Evolutionary conservation across 2,329 filamentous ascomycete genomes (phyloP).

Genomic region (Gnomoniopsis smithogilvyi): DNA sequence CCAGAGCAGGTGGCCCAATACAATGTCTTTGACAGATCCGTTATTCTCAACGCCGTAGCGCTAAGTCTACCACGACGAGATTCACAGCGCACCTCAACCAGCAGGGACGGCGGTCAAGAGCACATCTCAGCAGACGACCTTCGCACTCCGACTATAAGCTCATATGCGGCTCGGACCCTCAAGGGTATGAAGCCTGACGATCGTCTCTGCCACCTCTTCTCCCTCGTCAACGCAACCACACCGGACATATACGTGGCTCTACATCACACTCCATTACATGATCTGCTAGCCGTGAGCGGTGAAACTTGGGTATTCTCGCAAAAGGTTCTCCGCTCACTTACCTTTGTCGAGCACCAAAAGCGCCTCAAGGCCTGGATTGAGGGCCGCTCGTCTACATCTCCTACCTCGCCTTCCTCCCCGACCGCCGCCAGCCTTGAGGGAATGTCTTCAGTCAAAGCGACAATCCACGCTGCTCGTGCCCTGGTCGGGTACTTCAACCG

Average conservation of each 20-base stretch:
- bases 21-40: constrained; percentile 35
- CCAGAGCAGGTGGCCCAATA: constrained; percentile 32
- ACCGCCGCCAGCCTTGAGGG: constrained; percentile 22
- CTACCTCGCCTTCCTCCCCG: constrained; percentile 3
- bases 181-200: constrained; percentile 25
- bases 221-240: constrained; percentile 33
- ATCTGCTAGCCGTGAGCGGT: constrained; percentile 55
- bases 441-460: constrained; percentile 40
- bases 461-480: constrained; percentile 49
- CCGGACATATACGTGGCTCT: constrained; percentile 55
- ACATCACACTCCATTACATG: constrained; percentile 55
- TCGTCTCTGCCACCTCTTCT: constrained; percentile 36
- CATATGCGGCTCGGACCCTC: constrained; percentile 7
- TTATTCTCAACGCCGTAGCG: constrained; percentile 37
- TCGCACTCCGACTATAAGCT: constrained; percentile 18
- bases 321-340: constrained; percentile 43
- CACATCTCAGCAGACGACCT: constrained; percentile 18
- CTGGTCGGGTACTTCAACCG: constrained; percentile 43
- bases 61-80: constrained; percentile 35
- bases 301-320: constrained; percentile 57
- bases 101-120: neutral
- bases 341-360: constrained; percentile 45
- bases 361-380: constrained; percentile 42
- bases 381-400: constrained; percentile 5
- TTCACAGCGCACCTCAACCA: neutral